Conservation (phyloP, 2,329 filamentous ascomycete genomes). For the Fusarium marasasianum region DNA sequence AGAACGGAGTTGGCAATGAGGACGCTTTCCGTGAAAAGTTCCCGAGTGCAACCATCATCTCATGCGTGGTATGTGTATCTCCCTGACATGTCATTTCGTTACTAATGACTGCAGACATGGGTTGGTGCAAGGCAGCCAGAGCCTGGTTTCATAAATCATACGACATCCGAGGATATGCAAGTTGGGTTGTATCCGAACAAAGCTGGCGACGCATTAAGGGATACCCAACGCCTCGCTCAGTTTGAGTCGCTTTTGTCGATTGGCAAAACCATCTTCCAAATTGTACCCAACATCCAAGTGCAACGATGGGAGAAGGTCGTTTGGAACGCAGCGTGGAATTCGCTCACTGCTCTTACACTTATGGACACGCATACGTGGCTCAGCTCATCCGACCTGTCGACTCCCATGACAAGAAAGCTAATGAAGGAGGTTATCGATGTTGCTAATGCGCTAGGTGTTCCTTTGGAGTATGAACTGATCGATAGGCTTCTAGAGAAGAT, state of each 20-base stretch:
- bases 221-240: conserved; percentile 50
- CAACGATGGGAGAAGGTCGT: conserved; percentile 69
- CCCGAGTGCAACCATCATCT: conserved; percentile 62
- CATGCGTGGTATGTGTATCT: conserved; percentile 57
- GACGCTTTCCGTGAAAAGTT: conserved; percentile 60
- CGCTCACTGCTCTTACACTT: conserved; percentile 65
- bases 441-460: conserved; percentile 61
- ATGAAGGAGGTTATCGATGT: conserved; percentile 65
- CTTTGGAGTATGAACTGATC: conserved; percentile 57
- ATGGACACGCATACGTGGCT: conserved; percentile 63
- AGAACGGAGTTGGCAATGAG: conserved; percentile 71
- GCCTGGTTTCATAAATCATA: conserved; percentile 61
- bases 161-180: conserved; percentile 62
- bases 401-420: conserved; percentile 60
- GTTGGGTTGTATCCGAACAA: conserved; percentile 61
- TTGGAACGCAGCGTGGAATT: conserved; percentile 70
- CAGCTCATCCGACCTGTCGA: conserved; percentile 53
- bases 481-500: conserved; percentile 59
- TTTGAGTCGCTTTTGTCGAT: conserved; percentile 53
- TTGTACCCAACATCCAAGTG: conserved; percentile 63
- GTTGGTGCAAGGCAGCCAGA: conserved; percentile 60
- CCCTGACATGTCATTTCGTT: background rate
- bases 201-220: conserved; percentile 37
- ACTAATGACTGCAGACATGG: conserved; percentile 53
- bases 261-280: conserved; percentile 56